Conservation (phyloP, 2,329 filamentous ascomycete genomes). For the Diaporthe australafricana region DNA sequence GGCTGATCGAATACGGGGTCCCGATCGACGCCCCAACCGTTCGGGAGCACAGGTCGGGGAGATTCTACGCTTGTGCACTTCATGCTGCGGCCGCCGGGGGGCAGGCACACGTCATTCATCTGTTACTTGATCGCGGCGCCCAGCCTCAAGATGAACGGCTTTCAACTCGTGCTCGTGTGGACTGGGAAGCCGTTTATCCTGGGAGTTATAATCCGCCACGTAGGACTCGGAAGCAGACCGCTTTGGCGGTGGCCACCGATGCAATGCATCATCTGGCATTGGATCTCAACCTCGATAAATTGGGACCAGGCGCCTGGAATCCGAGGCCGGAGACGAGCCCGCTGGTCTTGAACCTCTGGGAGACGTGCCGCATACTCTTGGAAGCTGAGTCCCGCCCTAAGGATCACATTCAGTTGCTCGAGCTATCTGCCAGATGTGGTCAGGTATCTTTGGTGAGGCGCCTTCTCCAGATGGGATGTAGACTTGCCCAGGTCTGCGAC, state of each 20-base stretch:
- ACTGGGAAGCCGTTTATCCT: too few species aligned
- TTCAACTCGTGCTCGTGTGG: not conserved
- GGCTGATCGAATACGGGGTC: not conserved
- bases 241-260: not conserved
- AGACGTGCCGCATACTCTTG: not conserved
- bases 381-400: not conserved
- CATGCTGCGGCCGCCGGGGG: not conserved
- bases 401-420: not conserved
- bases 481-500: not conserved
- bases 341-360: not conserved
- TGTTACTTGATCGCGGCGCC: not conserved
- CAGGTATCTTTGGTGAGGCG: not conserved
- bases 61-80: not conserved
- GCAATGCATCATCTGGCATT: not conserved
- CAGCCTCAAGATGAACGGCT: not conserved
- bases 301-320: too few species aligned
- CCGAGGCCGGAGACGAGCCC: too few species aligned
- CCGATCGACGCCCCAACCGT: not conserved
- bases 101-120: not conserved
- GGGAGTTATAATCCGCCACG: too few species aligned
- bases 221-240: not conserved
- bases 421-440: not conserved
- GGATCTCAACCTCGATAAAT: too few species aligned
- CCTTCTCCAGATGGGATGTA: not conserved
- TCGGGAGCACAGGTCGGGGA: not conserved